Percentiles rank a stretch among this genome's conserved stretches.
Evolutionary conservation across 2,329 filamentous ascomycete species (phyloP).

Genomic region (Ascochyta koolunga): DNA sequence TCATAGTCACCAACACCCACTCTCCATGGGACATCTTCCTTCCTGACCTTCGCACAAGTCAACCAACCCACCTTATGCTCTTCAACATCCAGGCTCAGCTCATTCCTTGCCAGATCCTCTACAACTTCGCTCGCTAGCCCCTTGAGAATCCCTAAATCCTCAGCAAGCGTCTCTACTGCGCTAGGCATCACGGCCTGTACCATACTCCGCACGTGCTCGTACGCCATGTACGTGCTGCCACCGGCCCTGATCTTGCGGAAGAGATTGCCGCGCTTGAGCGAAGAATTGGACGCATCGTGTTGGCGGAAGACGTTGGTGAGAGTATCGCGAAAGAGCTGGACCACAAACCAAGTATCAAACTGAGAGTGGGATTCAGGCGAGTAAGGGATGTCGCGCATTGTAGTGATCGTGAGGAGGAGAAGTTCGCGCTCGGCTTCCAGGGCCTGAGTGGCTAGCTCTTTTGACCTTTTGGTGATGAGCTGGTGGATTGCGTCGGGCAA

Average conservation of each 20-base stretch:
- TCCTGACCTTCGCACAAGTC: conserved; percentile 40
- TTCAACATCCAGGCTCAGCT: conserved; percentile 39
- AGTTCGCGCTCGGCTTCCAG: conserved; percentile 23
- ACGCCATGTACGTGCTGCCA: conserved; percentile 35
- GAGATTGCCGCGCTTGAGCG: conserved; percentile 27
- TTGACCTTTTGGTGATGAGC: conserved; percentile 13
- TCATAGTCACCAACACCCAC: not conserved
- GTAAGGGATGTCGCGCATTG: not conserved
- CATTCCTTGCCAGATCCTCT: conserved; percentile 26
- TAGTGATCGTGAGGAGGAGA: conserved; percentile 27
- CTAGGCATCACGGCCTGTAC: conserved; percentile 22
- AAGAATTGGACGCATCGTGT: conserved; percentile 4
- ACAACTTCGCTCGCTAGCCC: conserved; percentile 20
- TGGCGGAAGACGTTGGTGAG: conserved; percentile 26
- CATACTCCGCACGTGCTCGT: conserved; percentile 26
- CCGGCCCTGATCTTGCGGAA: conserved; percentile 38
- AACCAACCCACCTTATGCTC: conserved; percentile 38
- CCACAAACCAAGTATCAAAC: conserved; percentile 31
- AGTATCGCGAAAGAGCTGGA: conserved; percentile 43
- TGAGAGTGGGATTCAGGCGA: not conserved
- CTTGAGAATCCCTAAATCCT: not conserved
- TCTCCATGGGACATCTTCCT: conserved; percentile 41
- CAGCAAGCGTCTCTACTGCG: conserved; percentile 1
- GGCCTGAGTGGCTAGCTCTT: conserved; percentile 21
- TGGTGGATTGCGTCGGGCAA: conserved; percentile 14